A percentile compares a stretch with the other conserved stretches of the same genome.
These are phyloP conservation scores for Cyclotella kingstonii DNA, from an alignment of 108 stramenopile genomes.

Conservation along the genomic window DNA sequence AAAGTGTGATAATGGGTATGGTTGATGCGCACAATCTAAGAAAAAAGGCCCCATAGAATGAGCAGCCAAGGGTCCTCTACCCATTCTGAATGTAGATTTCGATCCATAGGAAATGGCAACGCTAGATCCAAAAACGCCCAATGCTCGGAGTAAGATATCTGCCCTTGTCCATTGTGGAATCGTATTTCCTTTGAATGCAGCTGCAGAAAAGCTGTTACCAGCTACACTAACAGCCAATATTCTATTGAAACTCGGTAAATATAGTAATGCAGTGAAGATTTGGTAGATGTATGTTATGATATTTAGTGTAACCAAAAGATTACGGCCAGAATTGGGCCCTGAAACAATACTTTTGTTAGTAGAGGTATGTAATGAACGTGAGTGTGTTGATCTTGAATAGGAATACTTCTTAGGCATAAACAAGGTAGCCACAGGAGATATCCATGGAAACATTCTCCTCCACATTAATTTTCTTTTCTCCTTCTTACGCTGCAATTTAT, in stretches of 20 bases:
- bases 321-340: slow-evolving; percentile 28
- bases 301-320: slow-evolving; percentile 43
- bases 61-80: slow-evolving; percentile 28
- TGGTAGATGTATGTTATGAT: slow-evolving; percentile 58
- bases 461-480: slow-evolving; percentile 3
- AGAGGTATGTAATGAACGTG: not conserved
- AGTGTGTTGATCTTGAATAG: not conserved
- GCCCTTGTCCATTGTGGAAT: slow-evolving; percentile 48
- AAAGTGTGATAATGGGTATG: slow-evolving; percentile 30
- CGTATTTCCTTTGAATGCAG: slow-evolving; percentile 23
- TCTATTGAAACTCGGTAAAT: slow-evolving; percentile 48
- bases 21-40: slow-evolving; percentile 57
- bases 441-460: slow-evolving; percentile 28
- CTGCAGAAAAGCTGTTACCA: slow-evolving; percentile 24
- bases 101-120: slow-evolving; percentile 32
- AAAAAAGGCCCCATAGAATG: slow-evolving; percentile 54
- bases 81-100: slow-evolving; percentile 4
- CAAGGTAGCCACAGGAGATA: slow-evolving; percentile 19
- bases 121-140: slow-evolving; percentile 29
- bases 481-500: slow-evolving; percentile 8
- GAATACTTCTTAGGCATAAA: slow-evolving; percentile 30
- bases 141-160: slow-evolving; percentile 28
- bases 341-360: slow-evolving; percentile 4
- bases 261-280: slow-evolving; percentile 50
- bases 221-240: slow-evolving; percentile 49